These are phyloP conservation scores for Diaporthe amygdali DNA, from an alignment of 2,329 filamentous ascomycete genomes.

Conservation along the genomic window DNA sequence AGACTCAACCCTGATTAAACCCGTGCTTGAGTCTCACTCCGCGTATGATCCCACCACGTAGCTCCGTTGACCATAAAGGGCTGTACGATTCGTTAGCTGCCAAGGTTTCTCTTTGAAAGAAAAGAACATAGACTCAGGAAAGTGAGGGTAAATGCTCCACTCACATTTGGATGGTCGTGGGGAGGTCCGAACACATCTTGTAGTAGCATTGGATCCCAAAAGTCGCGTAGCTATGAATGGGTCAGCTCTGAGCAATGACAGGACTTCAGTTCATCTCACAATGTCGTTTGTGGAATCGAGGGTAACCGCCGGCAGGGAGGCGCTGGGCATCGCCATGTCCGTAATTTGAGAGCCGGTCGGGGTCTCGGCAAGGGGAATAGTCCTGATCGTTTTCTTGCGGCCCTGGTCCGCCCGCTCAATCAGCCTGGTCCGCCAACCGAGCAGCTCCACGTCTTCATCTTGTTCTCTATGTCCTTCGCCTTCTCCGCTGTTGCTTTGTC, in stretches of 20 bases:
- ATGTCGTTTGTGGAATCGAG: background rate
- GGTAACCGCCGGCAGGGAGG: background rate
- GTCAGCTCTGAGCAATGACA: background rate
- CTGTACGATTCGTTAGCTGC: background rate
- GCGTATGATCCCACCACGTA: background rate
- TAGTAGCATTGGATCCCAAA: background rate
- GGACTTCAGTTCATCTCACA: background rate
- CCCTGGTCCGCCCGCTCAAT: constrained; percentile 13
- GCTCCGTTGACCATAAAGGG: background rate
- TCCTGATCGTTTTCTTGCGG: background rate
- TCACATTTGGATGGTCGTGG: background rate
- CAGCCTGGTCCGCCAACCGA: constrained; percentile 16
- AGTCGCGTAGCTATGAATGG: background rate
- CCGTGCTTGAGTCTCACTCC: background rate
- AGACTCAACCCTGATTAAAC: background rate
- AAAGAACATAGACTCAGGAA: too few relatives aligned
- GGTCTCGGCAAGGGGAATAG: background rate
- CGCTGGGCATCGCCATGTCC: background rate
- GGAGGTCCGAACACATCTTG: background rate
- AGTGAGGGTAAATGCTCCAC: background rate
- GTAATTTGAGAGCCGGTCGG: background rate
- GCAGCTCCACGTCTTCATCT: constrained; percentile 4
- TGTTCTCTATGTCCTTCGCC: background rate
- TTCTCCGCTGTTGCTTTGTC: background rate
- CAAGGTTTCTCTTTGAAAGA: too few relatives aligned